A percentile compares a stretch with the other conserved stretches of the same genome.
These are phyloP conservation scores for Fraxinus albicans DNA, from an alignment of 305 asterid species.

Conservation along the genomic window DNA sequence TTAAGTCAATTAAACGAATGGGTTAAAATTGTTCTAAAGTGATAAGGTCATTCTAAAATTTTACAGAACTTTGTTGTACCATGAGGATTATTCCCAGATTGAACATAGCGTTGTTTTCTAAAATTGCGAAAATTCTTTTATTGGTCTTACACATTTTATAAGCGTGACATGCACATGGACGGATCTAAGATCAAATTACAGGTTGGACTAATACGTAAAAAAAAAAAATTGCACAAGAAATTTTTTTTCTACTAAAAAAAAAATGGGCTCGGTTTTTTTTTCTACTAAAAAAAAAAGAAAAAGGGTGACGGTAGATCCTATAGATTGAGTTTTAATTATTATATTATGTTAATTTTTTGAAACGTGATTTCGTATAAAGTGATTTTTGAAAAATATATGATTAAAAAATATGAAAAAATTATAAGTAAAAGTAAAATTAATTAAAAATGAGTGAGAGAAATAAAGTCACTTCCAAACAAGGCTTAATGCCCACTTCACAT, in stretches of 20 bases:
- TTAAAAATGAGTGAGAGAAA: not conserved
- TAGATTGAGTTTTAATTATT: too few species aligned
- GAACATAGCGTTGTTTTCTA: not conserved
- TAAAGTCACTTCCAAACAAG: not conserved
- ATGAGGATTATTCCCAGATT: not conserved
- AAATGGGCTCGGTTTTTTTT: too few species aligned
- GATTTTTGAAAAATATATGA: not conserved
- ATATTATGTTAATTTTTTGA: too few species aligned
- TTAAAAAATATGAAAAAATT: too few species aligned
- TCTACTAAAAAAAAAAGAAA: too few species aligned
- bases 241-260: too few species aligned
- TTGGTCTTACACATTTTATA: not conserved
- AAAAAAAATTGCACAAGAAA: too few species aligned
- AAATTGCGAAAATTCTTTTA: not conserved
- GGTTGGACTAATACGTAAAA: too few species aligned
- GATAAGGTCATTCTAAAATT: not conserved
- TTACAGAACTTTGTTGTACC: not conserved
- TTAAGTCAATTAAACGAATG: not conserved
- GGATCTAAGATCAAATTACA: too few species aligned
- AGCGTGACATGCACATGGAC: not conserved
- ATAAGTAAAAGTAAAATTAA: too few species aligned
- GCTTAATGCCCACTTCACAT: not conserved
- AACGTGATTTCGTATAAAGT: too few species aligned
- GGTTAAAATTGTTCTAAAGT: not conserved
- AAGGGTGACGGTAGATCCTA: too few species aligned